These are phyloP conservation scores for Heimioporus retisporus DNA, from an alignment of 1,284 basidiomycete genomes.

Conservation along the genomic window DNA sequence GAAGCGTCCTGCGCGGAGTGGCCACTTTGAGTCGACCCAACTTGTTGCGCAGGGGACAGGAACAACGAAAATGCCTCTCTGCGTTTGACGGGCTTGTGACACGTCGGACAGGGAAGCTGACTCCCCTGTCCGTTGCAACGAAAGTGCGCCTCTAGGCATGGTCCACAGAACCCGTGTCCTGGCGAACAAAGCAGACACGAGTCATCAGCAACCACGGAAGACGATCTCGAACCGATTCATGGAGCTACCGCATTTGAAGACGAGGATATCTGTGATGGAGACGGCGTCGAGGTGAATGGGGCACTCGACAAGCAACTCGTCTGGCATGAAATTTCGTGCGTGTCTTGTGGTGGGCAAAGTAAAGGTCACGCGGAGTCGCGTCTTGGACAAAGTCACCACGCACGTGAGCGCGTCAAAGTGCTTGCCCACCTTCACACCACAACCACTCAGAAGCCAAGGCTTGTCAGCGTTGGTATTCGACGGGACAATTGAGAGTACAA, in stretches of 20 bases:
- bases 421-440: too few species aligned
- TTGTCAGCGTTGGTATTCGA: too few species aligned
- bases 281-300: constrained; percentile 44
- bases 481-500: too few species aligned
- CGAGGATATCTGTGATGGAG: constrained; percentile 37
- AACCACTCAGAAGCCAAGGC: too few species aligned
- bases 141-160: constrained; percentile 36
- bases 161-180: constrained; percentile 45
- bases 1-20: constrained; percentile 13
- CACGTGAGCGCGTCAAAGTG: too few species aligned
- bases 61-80: constrained; percentile 40
- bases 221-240: constrained; percentile 10
- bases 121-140: constrained; percentile 11
- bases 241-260: constrained; percentile 43
- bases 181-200: constrained; percentile 20
- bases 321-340: constrained; percentile 22
- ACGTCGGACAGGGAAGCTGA: constrained; percentile 35
- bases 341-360: constrained; percentile 7
- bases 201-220: constrained; percentile 21
- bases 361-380: neutral
- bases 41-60: constrained; percentile 29
- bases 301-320: constrained; percentile 39
- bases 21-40: constrained; percentile 9
- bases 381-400: neutral
- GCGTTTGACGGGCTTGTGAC: constrained; percentile 39